Evolutionary conservation across 768 basidiomycete species (phyloP), one percentile per base, ranked within the genome.

Genomic region (Phaffia australis): DNA sequence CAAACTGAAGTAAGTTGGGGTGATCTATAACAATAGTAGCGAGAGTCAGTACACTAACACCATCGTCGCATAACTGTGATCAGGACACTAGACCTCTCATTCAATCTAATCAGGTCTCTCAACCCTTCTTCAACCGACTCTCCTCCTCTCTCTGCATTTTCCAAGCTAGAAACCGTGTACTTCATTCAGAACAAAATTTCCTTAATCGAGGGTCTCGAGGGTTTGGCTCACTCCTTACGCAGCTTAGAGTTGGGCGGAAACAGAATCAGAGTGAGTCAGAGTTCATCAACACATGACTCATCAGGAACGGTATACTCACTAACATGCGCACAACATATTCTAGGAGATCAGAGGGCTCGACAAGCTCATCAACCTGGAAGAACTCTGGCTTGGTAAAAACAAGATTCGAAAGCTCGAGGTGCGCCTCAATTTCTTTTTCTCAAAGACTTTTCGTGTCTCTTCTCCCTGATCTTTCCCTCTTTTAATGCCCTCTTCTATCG

Each of bases 361-460:
- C 15, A 80, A 82, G 1, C 78, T 95, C 49, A 82, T 85, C 0
- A 88, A 87, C 70, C 79, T 99, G 14, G 89, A 92, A 71, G 92
- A 97, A 72, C 79, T 99, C 2, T 98, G 94, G 91, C 78, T 98
- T 2, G 95, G 95, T 9, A 99, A 99, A 81, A 99, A 99, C 75
- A 99, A 97, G 79, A 89, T 99, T 66, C 75, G 85, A 7, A 85
- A 83, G 75, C 81, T 99, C 4, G 87, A 93, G 81, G 89, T 89
- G 35, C 46, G 21, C 18, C 54, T 46, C 27, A 19, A 15, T 56
- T 46, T 16, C 18, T 29, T 56, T 29, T 35, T 9, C 21, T 42
- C n/a, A 8, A 48, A 46, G n/a, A 15, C 21, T 62, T 23, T 27
- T 9, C 54, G 7, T 16, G 23, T n/a, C 11, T 5, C 19, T 25